Evolutionary conservation across 1,139 yeast species (phyloP), one percentile per base, ranked within the genome.

Genomic region (Scheffersomyces parashehatae): DNA sequence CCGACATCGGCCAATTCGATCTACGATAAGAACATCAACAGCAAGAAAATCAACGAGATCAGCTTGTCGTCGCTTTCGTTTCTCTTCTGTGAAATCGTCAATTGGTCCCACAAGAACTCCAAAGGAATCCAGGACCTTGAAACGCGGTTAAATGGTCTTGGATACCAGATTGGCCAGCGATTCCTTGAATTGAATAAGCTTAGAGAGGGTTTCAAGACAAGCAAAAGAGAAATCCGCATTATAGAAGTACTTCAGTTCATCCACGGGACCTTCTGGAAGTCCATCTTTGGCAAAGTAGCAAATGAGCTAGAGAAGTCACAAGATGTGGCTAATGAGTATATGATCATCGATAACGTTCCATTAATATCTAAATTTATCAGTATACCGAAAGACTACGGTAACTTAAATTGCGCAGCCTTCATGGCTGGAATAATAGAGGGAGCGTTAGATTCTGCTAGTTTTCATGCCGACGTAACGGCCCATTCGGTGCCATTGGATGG

Each of bases 401-500:
- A 84, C 51, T 74, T 89, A 55, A 88, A 86, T 56, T 87, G 95
- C 57, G 85, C 88, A 9, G 91, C 97, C 0, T 88, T 87, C 56
- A 81, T 86, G 2, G 97, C 97, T 1, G 99, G 99, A 0, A 80
- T 93, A 26, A 79, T 93, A 26, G 97, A 91, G 61, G 98, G 97
- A 0, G 85, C 93, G 1, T 69, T 93, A 43, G 95, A 88, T 53
- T 78, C 87, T 12, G 79, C 91, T 2, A 85, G 84, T 48, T 91
- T 91, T 59, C 83, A 82, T 42, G 95, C 96, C 26, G 75, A 72
- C 37, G 99, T 93, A 5, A 82, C 91, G 5, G 97, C 99, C 0
- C 99, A 95, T 60, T 76, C 87, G 0, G 91, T 85, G 35, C 86
- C 91, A 0, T 69, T 78, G 4, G 88, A 79, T 3, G 81, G 73